A percentile compares a stretch with the other conserved stretches of the same genome.
phyloP scores from a whole-genome alignment of 441 rosid genomes.

The Erodium trifolium region DNA sequence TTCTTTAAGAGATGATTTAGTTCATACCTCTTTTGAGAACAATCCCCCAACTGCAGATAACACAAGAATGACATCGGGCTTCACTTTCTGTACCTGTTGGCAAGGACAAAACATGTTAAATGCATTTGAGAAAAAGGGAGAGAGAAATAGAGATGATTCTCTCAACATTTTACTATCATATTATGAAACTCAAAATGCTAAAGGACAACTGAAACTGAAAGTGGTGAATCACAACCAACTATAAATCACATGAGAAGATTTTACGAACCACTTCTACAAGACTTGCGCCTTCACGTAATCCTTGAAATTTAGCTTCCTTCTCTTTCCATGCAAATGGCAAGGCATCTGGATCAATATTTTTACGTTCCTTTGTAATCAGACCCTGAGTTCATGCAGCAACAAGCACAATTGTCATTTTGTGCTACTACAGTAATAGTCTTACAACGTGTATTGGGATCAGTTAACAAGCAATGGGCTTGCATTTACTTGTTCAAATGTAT shows the following conservation, averaged over 20 bases:
- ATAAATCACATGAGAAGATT: slow-evolving; percentile 10
- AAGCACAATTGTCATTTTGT: background rate
- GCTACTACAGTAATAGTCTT: background rate
- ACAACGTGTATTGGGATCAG: background rate
- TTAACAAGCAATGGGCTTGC: no score
- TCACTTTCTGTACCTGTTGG: slow-evolving; percentile 77
- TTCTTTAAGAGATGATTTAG: slow-evolving; percentile 5
- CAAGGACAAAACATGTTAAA: background rate
- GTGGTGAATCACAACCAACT: background rate
- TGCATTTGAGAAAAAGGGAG: background rate
- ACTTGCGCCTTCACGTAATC: slow-evolving; percentile 81
- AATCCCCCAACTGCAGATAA: slow-evolving; percentile 98
- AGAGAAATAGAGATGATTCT: background rate
- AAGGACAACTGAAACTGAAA: background rate
- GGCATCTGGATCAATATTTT: slow-evolving; percentile 71
- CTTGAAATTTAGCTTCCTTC: slow-evolving; percentile 80
- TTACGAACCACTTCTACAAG: slow-evolving; percentile 90
- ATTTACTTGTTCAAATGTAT: no score
- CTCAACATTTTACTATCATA: background rate
- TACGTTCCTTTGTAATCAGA: slow-evolving; percentile 79
- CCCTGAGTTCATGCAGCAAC: slow-evolving; percentile 46
- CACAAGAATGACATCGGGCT: slow-evolving; percentile 98
- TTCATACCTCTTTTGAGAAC: slow-evolving; percentile 86
- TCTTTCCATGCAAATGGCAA: slow-evolving; percentile 74
- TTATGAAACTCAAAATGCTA: background rate